Evolutionary conservation across 78 protist genomes (phyloP), one percentile per base, ranked within the genome.

Genomic region (Pigoraptor vietnamica): DNA sequence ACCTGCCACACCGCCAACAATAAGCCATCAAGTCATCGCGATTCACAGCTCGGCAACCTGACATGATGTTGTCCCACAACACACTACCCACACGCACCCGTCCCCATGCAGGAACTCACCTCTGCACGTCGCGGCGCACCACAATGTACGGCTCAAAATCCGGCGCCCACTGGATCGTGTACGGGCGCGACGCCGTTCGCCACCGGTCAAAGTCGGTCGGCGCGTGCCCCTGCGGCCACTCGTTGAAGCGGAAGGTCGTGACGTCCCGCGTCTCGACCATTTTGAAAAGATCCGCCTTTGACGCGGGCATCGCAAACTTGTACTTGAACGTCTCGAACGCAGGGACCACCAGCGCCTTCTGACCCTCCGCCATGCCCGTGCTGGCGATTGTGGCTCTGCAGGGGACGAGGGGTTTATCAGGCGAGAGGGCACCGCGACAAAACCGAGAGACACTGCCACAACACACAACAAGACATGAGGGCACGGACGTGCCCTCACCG

Each of bases 61-160:
- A 40, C 2, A 40, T 40, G 56, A 40, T 2, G 25, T 2, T 14
- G 14, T 2, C 67, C 14, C 1, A 79, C 21, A 21, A 79, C 1
- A 79, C 21, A 79, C 1, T 79, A 25, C 21, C 84, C 84, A 79
- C 84, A 79, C 84, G 14, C 1, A 14, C 34, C 9, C 84, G n/a
- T 25, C 25, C n/a, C n/a, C n/a, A 48, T 21, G 14, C 67, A 48
- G 29, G 14, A 2, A 79, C 84, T 21, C 32, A 79, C 84, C 84
- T 14, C 10, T 2, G 84, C n/a, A 79, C 84, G 32, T 79, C 84
- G 1, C 84, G 84, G 10, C 84, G 23, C 6, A 79, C 84, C 9
- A 79, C 34, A 79, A 79, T 79, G 84, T 79, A 79, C n/a, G 84
- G 84, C 84, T 79, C 84, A 79, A 79, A 79, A 25, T 79, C 84